Evolutionary conservation across 192 early-diverging fungal genomes (phyloP), one percentile per base, ranked within the genome.

Genomic region (Endogone sp.): DNA sequence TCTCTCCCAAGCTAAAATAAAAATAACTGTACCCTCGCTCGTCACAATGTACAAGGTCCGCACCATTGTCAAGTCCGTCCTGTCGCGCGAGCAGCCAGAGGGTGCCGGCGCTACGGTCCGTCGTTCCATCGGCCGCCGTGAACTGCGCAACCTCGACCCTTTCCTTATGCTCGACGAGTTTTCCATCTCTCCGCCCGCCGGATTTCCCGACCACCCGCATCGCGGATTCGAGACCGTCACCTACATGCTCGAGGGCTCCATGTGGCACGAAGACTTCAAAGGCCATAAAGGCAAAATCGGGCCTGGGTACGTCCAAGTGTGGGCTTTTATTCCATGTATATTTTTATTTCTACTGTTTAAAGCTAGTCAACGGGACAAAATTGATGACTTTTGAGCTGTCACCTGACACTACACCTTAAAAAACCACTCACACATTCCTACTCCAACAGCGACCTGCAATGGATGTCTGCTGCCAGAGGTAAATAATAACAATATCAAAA

Each of bases 141-240:
- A 79, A 9, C 81, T 92, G 27, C 80, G 88, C 55, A 87, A 91
- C 62, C 83, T 94, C 49, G 95, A 97, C 70, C 95, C 95, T 3
- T 96, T 98, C 81, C 79, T 96, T 31, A 89, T 96, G 88, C 85
- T 96, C 30, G 95, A 98, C 74, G 80, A 85, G 58, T 84, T 84
- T 61, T 65, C 63, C 56, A 73, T 84, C 29, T 26, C 59, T 10
- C 49, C 81, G 20, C 79, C 77, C n/a, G 76, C 65, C 16, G 84
- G 84, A 1, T 85, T 87, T 32, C 89, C 90, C 0, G 86, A 92
- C 49, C 92, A 92, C 57, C 92, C 91, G 20, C 91, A 94, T 62
- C 86, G 93, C 31, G 93, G 92, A 20, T 92, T 94, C 57, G 89
- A 91, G 71, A 93, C 93, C 0, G 90, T 93, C 3, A 91, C 90